phyloP scores from a whole-genome alignment of 1,284 basidiomycete species.

The Cutaneotrichosporon dermatis region DNA sequence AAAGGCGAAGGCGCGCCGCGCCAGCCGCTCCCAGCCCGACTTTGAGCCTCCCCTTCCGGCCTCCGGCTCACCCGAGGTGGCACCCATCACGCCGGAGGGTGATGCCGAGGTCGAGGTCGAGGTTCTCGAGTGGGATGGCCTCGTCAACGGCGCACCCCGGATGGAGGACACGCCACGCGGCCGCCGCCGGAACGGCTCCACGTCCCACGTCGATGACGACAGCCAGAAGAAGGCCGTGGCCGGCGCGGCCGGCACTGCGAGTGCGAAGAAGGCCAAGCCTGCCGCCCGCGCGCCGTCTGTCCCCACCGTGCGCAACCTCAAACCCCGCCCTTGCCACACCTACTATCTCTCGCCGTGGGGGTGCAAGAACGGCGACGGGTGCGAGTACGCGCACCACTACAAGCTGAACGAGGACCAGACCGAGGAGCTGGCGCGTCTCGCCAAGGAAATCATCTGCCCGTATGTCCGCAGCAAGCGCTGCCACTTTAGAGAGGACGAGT shows the following conservation, averaged over 20 bases:
- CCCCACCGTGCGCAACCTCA: slow-evolving; percentile 21
- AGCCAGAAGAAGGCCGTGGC: slow-evolving; percentile 4
- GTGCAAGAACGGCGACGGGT: slow-evolving; percentile 36
- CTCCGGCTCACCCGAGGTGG: background rate
- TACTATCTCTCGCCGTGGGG: slow-evolving; percentile 28
- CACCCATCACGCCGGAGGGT: background rate
- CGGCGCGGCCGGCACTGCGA: too few species aligned
- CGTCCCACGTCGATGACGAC: slow-evolving; percentile 9
- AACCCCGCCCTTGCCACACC: slow-evolving; percentile 23
- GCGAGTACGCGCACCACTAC: slow-evolving; percentile 41
- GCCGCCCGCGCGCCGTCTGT: slow-evolving; percentile 10
- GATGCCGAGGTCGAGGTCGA: slow-evolving; percentile 12
- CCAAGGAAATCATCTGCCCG: slow-evolving; percentile 43
- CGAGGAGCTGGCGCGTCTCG: slow-evolving; percentile 33
- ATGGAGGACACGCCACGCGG: background rate
- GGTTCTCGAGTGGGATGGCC: slow-evolving; percentile 12
- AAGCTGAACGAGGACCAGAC: slow-evolving; percentile 34
- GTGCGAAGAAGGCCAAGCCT: slow-evolving; percentile 13
- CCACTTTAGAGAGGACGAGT: slow-evolving; percentile 37
- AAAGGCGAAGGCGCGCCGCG: background rate
- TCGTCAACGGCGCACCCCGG: background rate
- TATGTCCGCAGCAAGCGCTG: slow-evolving; percentile 33
- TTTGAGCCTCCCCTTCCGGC: background rate
- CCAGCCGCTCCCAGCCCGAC: background rate
- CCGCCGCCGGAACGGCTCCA: slow-evolving; percentile 47